A percentile compares a stretch with the other conserved stretches of the same genome.
phyloP scores from a whole-genome alignment of 2,329 filamentous ascomycete genomes.

The Verticillium nonalfalfae region DNA sequence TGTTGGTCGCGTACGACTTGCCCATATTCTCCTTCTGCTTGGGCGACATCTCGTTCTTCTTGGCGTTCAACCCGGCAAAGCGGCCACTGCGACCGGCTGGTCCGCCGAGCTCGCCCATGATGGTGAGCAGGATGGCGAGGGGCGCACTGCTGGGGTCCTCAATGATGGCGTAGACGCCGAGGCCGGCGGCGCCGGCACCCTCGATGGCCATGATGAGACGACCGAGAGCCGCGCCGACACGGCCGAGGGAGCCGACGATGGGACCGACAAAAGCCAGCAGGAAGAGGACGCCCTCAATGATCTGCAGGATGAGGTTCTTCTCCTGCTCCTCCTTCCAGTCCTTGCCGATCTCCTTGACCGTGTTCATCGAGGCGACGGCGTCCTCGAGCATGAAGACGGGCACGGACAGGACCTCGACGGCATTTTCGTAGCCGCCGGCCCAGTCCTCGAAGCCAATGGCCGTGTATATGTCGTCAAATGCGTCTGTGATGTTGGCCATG shows the following conservation, averaged over 20 bases:
- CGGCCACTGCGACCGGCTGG: not conserved
- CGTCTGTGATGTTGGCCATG: not conserved
- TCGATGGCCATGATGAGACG: not conserved
- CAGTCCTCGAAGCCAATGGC: not conserved
- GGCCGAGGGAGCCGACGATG: not conserved
- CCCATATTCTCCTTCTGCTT: not conserved
- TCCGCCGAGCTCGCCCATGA: not conserved
- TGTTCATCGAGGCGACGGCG: constrained; percentile 1
- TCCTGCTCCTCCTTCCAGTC: constrained; percentile 1
- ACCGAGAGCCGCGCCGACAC: not conserved
- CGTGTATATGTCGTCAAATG: not conserved
- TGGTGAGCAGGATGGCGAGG: not conserved
- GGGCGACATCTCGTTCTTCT: not conserved
- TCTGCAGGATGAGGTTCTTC: constrained; percentile 1
- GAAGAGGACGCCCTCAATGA: not conserved
- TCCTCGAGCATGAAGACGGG: constrained; percentile 3
- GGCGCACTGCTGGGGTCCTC: not conserved
- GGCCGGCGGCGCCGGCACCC: not conserved
- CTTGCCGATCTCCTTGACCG: not conserved
- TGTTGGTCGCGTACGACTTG: not conserved
- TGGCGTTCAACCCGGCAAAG: not conserved
- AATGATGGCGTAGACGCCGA: not conserved
- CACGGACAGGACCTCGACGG: not conserved
- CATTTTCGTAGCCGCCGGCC: constrained; percentile 1
- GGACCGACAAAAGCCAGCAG: not conserved